Conservation (phyloP, 306 rosid genomes). For the Cucumis melo region DNA sequence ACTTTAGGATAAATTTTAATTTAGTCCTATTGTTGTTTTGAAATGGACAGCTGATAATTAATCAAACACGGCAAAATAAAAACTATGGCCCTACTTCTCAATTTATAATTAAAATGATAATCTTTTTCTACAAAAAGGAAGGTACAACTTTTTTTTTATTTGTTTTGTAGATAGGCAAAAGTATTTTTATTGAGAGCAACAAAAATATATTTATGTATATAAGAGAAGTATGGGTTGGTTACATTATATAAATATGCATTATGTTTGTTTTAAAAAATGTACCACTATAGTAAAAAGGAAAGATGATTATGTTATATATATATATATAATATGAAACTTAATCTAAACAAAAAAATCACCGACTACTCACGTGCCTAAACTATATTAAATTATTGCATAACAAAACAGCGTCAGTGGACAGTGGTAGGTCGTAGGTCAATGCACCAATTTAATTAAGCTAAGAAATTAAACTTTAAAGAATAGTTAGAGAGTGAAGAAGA, state of each 20-base stretch:
- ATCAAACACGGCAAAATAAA: not conserved
- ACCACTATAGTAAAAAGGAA: too few species aligned
- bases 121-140: not conserved
- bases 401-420: not conserved
- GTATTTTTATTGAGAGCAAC: not conserved
- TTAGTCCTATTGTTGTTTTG: too few species aligned
- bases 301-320: too few species aligned
- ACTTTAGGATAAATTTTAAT: too few species aligned
- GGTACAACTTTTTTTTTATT: not conserved
- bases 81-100: not conserved
- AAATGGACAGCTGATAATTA: too few species aligned
- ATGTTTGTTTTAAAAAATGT: too few species aligned
- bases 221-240: not conserved
- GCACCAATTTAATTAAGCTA: not conserved
- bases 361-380: constrained; percentile 6
- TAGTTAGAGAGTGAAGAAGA: not conserved
- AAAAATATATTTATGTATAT: not conserved
- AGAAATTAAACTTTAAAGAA: not conserved
- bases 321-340: too few species aligned
- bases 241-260: not conserved
- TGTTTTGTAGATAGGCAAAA: not conserved
- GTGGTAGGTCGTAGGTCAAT: not conserved
- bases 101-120: not conserved
- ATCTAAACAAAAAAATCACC: not conserved
- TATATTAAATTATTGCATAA: not conserved